Evolutionary conservation across 2,329 filamentous ascomycete species (phyloP).

Genomic region (Falciphora oryzae): DNA sequence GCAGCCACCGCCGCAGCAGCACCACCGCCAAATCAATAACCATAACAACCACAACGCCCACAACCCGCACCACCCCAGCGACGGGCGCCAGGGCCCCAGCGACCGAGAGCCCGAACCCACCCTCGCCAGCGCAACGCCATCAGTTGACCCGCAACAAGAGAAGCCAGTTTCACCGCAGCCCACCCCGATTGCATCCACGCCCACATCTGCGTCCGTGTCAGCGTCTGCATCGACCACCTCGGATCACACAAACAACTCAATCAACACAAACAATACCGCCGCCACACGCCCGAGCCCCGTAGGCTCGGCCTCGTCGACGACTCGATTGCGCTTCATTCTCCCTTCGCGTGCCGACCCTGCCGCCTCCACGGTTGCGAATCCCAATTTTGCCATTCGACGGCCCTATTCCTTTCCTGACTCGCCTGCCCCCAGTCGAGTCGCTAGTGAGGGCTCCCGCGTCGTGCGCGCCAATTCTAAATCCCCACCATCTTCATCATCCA

Average conservation of each 20-base stretch:
- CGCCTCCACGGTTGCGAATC: not conserved
- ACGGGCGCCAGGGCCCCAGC: not conserved
- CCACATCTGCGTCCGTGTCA: constrained; percentile 3
- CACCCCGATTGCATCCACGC: constrained; percentile 6
- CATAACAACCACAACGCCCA: not conserved
- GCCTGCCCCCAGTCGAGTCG: constrained; percentile 12
- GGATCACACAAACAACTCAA: constrained; percentile 12
- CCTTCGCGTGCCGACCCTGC: not conserved
- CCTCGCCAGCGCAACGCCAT: not conserved
- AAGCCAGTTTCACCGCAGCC: constrained; percentile 10
- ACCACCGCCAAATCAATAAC: constrained; percentile 9
- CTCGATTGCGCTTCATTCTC: constrained; percentile 11
- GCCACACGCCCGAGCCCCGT: not conserved
- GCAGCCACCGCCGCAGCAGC: constrained; percentile 16
- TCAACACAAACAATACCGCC: constrained; percentile 2
- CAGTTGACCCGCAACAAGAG: not conserved
- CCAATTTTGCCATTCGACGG: constrained; percentile 23
- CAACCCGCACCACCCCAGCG: constrained; percentile 4
- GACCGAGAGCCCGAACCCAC: not conserved
- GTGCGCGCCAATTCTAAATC: constrained; percentile 16
- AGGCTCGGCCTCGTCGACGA: not conserved
- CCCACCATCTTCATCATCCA: constrained; percentile 9
- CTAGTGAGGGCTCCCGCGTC: not conserved
- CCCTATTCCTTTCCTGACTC: constrained; percentile 34
- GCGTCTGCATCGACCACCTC: constrained; percentile 8